These are phyloP conservation scores for Russula earlei DNA, from an alignment of 768 basidiomycete genomes.

Conservation along the genomic window DNA sequence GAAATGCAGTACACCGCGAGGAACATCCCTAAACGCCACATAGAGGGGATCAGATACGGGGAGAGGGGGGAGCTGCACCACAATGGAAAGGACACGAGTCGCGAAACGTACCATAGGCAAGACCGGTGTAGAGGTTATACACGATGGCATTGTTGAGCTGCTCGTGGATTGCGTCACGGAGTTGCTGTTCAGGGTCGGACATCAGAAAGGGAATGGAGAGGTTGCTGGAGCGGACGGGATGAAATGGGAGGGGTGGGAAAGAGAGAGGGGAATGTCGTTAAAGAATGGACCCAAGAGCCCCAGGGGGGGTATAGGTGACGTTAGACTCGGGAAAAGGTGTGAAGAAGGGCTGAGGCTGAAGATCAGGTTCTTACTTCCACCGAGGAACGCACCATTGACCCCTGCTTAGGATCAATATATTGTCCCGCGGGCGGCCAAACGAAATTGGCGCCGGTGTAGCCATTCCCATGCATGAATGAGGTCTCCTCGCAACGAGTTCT, in stretches of 20 bases:
- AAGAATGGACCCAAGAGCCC: background rate
- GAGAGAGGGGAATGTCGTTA: background rate
- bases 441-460: no score
- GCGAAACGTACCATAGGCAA: slow-evolving; percentile 9
- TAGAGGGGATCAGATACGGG: background rate
- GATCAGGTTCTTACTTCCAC: no score
- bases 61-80: no score
- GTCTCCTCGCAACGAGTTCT: no score
- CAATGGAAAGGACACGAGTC: no score
- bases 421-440: background rate
- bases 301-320: background rate
- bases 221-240: no score
- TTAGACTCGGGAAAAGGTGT: no score
- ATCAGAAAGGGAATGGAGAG: background rate
- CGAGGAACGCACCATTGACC: no score
- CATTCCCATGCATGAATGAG: no score
- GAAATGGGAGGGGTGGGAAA: background rate
- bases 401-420: background rate
- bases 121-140: slow-evolving; percentile 10
- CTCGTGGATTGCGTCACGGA: background rate
- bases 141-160: slow-evolving; percentile 4
- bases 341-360: no score
- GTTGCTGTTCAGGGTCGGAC: slow-evolving; percentile 1
- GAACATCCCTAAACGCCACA: slow-evolving; percentile 3
- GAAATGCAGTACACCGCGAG: slow-evolving; percentile 9